Percentiles rank a stretch among this genome's conserved stretches.
phyloP scores from a whole-genome alignment of 805 yeast genomes.

The Ogataea methylovora region DNA sequence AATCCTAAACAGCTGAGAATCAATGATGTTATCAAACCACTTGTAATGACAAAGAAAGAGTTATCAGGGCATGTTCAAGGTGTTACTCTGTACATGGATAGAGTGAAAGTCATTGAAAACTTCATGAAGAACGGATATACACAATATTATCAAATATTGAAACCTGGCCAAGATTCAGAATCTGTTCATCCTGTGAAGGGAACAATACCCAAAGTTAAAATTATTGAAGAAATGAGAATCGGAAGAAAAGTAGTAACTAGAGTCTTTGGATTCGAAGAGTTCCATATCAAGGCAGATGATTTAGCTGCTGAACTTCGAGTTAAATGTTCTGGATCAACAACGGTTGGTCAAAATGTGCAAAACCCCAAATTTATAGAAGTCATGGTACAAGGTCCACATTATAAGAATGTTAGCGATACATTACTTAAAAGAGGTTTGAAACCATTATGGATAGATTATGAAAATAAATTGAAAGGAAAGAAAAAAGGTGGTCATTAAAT shows the following conservation, averaged over 20 bases:
- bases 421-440: conserved; percentile 59
- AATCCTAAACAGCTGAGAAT: conserved; percentile 48
- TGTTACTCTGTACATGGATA: conserved; percentile 23
- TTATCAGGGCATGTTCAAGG: conserved; percentile 4
- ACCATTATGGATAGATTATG: conserved; percentile 54
- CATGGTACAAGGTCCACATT: conserved; percentile 88
- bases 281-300: conserved; percentile 53
- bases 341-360: conserved; percentile 54
- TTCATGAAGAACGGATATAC: conserved; percentile 38
- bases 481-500: conserved; percentile 25
- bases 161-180: conserved; percentile 33
- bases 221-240: conserved; percentile 67
- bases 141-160: conserved; percentile 39
- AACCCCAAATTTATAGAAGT: conserved; percentile 58
- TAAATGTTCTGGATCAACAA: conserved; percentile 84
- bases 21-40: conserved; percentile 45
- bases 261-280: conserved; percentile 62
- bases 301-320: conserved; percentile 64
- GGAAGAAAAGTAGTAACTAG: conserved; percentile 79
- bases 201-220: conserved; percentile 52
- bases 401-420: conserved; percentile 48
- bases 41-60: conserved; percentile 26
- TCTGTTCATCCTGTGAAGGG: conserved; percentile 48
- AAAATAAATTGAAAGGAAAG: conserved; percentile 52
- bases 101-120: conserved; percentile 38